phyloP scores from a whole-genome alignment of 1,284 basidiomycete genomes.

The Polyporus tsugae region DNA sequence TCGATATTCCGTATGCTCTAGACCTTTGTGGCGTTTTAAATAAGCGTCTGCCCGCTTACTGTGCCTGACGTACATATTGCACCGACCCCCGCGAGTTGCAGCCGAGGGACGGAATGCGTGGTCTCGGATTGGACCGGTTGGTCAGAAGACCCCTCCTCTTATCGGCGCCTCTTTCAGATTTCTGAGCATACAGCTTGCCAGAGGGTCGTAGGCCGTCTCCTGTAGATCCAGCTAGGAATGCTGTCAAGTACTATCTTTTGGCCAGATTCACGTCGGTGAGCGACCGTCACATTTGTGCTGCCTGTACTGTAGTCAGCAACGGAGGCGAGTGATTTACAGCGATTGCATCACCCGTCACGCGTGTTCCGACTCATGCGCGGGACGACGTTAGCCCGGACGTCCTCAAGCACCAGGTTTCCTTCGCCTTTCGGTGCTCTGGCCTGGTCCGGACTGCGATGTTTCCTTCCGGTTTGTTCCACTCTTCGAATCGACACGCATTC shows the following conservation, averaged over 20 bases:
- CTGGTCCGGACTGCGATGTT: background rate
- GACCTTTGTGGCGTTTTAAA: too few relatives aligned
- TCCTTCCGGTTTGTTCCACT: constrained; percentile 2
- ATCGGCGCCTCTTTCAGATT: background rate
- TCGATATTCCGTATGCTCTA: too few relatives aligned
- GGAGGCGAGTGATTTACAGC: background rate
- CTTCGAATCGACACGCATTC: background rate
- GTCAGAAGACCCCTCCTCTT: background rate
- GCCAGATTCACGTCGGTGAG: background rate
- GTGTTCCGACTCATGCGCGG: background rate
- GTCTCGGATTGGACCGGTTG: background rate
- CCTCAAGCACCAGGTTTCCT: background rate
- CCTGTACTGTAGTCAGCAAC: too few relatives aligned
- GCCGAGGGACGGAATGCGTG: background rate
- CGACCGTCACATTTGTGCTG: too few relatives aligned
- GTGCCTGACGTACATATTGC: background rate
- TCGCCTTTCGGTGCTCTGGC: background rate
- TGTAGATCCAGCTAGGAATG: background rate
- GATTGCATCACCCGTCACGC: background rate
- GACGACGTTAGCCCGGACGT: background rate
- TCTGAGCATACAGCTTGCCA: background rate
- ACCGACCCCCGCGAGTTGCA: background rate
- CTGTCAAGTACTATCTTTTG: background rate
- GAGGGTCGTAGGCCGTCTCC: background rate
- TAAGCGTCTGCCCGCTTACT: background rate